phyloP scores from a whole-genome alignment of 2,329 filamentous ascomycete genomes.

The Erysiphe pulchra region DNA sequence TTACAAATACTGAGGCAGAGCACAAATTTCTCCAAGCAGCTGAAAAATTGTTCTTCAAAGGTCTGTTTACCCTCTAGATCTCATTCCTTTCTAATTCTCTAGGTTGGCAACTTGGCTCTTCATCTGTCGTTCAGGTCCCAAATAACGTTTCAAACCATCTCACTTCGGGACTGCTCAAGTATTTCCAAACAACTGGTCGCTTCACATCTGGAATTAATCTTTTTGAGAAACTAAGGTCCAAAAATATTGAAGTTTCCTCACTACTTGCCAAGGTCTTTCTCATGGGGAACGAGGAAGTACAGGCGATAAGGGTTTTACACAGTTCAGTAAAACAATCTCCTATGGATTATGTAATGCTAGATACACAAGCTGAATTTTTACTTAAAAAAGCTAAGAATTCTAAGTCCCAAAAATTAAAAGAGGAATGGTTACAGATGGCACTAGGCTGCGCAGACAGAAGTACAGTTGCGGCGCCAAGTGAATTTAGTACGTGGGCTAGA shows the following conservation, averaged over 20 bases:
- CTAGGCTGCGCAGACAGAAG: conserved; percentile 82
- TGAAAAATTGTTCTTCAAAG: conserved; percentile 83
- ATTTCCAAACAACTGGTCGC: conserved; percentile 83
- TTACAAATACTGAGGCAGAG: conserved; percentile 94
- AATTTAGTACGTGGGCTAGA: conserved; percentile 91
- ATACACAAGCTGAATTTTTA: conserved; percentile 80
- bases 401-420: conserved; percentile 25
- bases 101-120: conserved; percentile 90
- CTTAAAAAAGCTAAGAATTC: conserved; percentile 50
- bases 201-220: conserved; percentile 91
- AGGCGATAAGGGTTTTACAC: conserved; percentile 68
- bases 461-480: conserved; percentile 83
- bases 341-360: conserved; percentile 94
- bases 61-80: conserved; percentile 18
- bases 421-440: conserved; percentile 56
- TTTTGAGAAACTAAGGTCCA: conserved; percentile 79
- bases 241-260: conserved; percentile 84
- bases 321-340: conserved; percentile 73
- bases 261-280: conserved; percentile 75
- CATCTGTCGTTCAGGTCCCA: conserved; percentile 89
- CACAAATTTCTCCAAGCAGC: conserved; percentile 88
- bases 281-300: conserved; percentile 91
- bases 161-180: conserved; percentile 76
- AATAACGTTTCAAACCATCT: conserved; percentile 93
- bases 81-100: conserved; percentile 4